Conservation (phyloP, 2,329 filamentous ascomycete species). For the Rosellinia necatrix region DNA sequence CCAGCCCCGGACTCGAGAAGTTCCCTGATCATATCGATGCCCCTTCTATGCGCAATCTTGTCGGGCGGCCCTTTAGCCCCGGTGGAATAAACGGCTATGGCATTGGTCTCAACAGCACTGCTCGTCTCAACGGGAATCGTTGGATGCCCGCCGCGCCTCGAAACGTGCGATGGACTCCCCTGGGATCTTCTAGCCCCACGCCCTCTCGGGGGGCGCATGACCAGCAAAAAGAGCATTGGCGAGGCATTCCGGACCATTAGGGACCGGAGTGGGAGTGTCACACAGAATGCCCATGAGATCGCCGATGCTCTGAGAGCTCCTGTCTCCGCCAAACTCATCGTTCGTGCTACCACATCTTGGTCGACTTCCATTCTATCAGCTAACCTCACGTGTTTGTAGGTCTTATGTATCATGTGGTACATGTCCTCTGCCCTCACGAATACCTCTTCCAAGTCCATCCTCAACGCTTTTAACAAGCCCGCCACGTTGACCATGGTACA, state of each 20-base stretch:
- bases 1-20: constrained; percentile 41
- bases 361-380: constrained; percentile 27
- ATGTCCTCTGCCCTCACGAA: constrained; percentile 94
- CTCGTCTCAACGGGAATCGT: constrained; percentile 38
- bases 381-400: constrained; percentile 55
- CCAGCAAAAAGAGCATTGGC: constrained; percentile 82
- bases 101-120: constrained; percentile 39
- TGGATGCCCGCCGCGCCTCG: constrained; percentile 41
- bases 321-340: constrained; percentile 84
- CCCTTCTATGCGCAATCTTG: constrained; percentile 39
- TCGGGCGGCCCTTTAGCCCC: constrained; percentile 36
- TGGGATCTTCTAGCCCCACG: constrained; percentile 35
- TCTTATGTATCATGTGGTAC: constrained; percentile 90
- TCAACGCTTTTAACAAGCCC: constrained; percentile 88
- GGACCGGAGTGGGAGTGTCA: constrained; percentile 80
- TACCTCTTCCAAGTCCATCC: constrained; percentile 95
- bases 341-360: constrained; percentile 52
- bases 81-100: constrained; percentile 39
- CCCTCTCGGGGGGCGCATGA: constrained; percentile 34
- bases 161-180: constrained; percentile 38
- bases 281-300: constrained; percentile 90
- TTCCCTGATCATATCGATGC: constrained; percentile 44
- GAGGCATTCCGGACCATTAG: constrained; percentile 87
- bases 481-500: constrained; percentile 91
- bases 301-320: constrained; percentile 89